Evolutionary conservation across 2,329 filamentous ascomycete species (phyloP).

Genomic region (Pseudogymnoascus sp.): DNA sequence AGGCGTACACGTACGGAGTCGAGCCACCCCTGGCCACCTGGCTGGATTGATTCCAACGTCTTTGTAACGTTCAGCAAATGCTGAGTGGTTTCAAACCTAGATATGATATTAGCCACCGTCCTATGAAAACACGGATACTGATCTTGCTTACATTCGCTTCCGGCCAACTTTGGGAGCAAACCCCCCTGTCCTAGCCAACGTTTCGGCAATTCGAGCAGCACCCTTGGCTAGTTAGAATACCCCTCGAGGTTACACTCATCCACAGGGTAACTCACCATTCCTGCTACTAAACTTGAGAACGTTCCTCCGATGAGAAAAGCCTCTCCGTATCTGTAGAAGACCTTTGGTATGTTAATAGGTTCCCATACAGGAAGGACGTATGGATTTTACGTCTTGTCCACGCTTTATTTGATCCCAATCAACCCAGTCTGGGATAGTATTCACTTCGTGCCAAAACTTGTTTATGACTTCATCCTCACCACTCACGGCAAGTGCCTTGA

Average conservation of each 20-base stretch:
- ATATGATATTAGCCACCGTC: neutral
- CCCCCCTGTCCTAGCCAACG: slow-evolving; percentile 65
- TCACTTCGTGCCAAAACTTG: slow-evolving; percentile 59
- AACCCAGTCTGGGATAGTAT: slow-evolving; percentile 65
- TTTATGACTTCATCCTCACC: slow-evolving; percentile 45
- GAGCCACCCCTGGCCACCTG: slow-evolving; percentile 58
- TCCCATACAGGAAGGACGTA: neutral
- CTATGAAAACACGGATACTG: slow-evolving; percentile 11
- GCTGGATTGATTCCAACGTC: slow-evolving; percentile 57
- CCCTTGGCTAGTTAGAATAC: slow-evolving; percentile 48
- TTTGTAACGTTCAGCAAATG: slow-evolving; percentile 66
- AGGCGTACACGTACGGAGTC: slow-evolving; percentile 62
- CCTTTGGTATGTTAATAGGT: neutral
- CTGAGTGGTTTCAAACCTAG: slow-evolving; percentile 61
- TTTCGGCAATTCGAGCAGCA: slow-evolving; percentile 66
- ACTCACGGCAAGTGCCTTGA: slow-evolving; percentile 47
- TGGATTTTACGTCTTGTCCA: slow-evolving; percentile 51
- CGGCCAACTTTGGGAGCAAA: slow-evolving; percentile 63
- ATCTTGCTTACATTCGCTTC: slow-evolving; percentile 45
- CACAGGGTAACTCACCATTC: neutral
- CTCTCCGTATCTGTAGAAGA: slow-evolving; percentile 70
- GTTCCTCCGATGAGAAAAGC: slow-evolving; percentile 46
- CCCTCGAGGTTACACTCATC: neutral
- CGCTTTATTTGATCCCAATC: slow-evolving; percentile 69
- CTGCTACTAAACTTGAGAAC: slow-evolving; percentile 4